Percentiles rank a stretch among this genome's conserved stretches.
Evolutionary conservation across 495 filamentous ascomycete species (phyloP).

Genomic region (Clavariopsis aquatica): DNA sequence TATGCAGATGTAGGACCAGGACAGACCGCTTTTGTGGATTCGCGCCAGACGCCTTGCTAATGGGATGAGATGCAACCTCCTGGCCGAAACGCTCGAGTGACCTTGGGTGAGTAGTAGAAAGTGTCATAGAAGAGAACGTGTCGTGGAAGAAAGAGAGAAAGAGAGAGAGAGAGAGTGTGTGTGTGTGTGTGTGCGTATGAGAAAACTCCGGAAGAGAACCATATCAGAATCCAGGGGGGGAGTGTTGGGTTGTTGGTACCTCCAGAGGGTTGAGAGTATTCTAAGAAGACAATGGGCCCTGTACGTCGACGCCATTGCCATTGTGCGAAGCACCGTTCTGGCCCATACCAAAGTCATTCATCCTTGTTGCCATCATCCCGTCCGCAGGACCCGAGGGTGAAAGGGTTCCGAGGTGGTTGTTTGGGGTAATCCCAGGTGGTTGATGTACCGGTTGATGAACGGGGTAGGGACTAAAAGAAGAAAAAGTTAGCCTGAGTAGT

Average conservation of each 20-base stretch:
- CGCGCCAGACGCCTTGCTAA: slow-evolving; percentile 36
- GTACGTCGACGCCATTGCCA: slow-evolving; percentile 53
- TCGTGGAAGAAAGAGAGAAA: background rate
- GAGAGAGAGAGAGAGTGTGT: too few relatives aligned
- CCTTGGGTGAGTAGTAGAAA: background rate
- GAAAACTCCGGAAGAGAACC: too few relatives aligned
- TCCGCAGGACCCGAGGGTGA: slow-evolving; percentile 49
- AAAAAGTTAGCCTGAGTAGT: slow-evolving; percentile 17
- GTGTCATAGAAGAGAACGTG: background rate
- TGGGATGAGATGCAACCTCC: slow-evolving; percentile 2
- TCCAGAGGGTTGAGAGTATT: too few relatives aligned
- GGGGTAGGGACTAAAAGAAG: slow-evolving; percentile 49
- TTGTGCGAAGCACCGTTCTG: slow-evolving; percentile 48
- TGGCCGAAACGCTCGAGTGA: slow-evolving; percentile 8
- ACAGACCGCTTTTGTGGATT: slow-evolving; percentile 5
- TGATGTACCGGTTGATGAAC: slow-evolving; percentile 48
- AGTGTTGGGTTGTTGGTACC: too few relatives aligned
- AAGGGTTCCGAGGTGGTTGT: slow-evolving; percentile 49
- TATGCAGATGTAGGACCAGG: slow-evolving; percentile 22
- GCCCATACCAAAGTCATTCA: slow-evolving; percentile 53
- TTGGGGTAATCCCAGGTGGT: slow-evolving; percentile 45
- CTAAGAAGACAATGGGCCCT: too few relatives aligned
- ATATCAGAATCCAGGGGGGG: too few relatives aligned
- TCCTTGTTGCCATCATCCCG: slow-evolving; percentile 48
- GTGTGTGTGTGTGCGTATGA: too few relatives aligned